Percentiles rank a stretch among this genome's conserved stretches.
Evolutionary conservation across 2,329 filamentous ascomycete species (phyloP).

Genomic region (Thelonectria rubi): DNA sequence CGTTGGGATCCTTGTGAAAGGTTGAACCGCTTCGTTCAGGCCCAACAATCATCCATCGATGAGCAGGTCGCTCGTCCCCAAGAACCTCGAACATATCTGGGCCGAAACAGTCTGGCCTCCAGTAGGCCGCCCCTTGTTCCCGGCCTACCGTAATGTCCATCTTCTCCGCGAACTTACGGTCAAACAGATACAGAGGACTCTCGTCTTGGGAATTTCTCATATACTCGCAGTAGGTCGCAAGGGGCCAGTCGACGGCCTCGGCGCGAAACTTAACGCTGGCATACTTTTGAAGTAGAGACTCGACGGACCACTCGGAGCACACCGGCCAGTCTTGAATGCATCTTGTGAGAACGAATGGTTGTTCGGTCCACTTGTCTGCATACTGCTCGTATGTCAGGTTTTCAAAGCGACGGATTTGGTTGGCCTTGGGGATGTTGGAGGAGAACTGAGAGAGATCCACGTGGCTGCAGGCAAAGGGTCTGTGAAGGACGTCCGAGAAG

Average conservation of each 20-base stretch:
- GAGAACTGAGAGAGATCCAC: constrained; percentile 73
- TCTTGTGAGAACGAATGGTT: constrained; percentile 85
- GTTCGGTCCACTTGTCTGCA: constrained; percentile 76
- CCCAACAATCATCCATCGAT: constrained; percentile 92
- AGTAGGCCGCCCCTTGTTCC: constrained; percentile 68
- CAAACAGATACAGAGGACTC: constrained; percentile 92
- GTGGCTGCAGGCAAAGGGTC: constrained; percentile 89
- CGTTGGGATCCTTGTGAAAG: constrained; percentile 87
- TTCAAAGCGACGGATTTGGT: constrained; percentile 75
- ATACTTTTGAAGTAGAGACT: constrained; percentile 72
- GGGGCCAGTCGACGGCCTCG: constrained; percentile 92
- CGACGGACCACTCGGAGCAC: constrained; percentile 76
- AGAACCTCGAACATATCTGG: constrained; percentile 86
- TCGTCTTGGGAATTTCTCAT: constrained; percentile 84
- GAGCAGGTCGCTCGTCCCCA: constrained; percentile 80
- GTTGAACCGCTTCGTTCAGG: constrained; percentile 89
- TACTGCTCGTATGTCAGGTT: constrained; percentile 79
- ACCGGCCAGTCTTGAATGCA: constrained; percentile 86
- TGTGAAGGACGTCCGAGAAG: constrained; percentile 89
- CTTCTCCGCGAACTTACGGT: constrained; percentile 85
- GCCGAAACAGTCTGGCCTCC: constrained; percentile 84
- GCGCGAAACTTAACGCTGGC: constrained; percentile 78
- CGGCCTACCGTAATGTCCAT: constrained; percentile 75
- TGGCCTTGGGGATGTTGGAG: constrained; percentile 74
- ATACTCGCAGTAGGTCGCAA: constrained; percentile 83